Percentiles rank a stretch among this genome's conserved stretches.
Conservation (phyloP, 2,329 filamentous ascomycete species). For the Dothiorella sarmentorum region DNA sequence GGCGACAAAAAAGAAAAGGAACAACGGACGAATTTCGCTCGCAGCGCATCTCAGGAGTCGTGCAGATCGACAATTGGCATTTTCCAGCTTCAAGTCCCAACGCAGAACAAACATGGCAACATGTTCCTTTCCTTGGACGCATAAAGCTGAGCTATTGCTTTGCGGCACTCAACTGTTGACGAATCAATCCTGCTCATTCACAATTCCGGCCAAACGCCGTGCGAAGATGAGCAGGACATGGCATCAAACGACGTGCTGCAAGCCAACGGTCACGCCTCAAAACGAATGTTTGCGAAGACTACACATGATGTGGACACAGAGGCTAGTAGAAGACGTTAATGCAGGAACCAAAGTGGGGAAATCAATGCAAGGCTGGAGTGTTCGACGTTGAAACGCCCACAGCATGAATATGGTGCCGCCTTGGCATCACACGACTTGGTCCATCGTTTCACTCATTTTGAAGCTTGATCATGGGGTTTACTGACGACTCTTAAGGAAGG, state of each 20-base stretch:
- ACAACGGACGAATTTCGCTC: not conserved
- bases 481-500: not conserved
- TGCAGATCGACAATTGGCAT: not conserved
- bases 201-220: not conserved
- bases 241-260: too few species aligned
- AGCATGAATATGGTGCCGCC: slow-evolving; percentile 1
- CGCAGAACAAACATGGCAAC: too few species aligned
- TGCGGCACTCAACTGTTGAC: not conserved
- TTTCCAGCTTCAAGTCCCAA: too few species aligned
- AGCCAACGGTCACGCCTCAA: too few species aligned
- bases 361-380: not conserved
- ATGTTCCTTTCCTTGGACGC: not conserved
- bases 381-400: slow-evolving; percentile 5
- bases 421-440: not conserved
- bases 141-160: slow-evolving; percentile 1
- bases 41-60: not conserved
- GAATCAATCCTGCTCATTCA: not conserved
- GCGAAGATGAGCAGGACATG: too few species aligned
- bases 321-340: not conserved
- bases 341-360: not conserved
- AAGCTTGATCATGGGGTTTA: slow-evolving; percentile 4
- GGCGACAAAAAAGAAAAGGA: slow-evolving; percentile 3
- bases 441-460: not conserved
- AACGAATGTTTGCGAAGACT: not conserved
- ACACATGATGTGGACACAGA: not conserved